Percentiles rank a stretch among this genome's conserved stretches.
These are phyloP conservation scores for Leccinum broughii DNA, from an alignment of 768 basidiomycete species.

Conservation along the genomic window DNA sequence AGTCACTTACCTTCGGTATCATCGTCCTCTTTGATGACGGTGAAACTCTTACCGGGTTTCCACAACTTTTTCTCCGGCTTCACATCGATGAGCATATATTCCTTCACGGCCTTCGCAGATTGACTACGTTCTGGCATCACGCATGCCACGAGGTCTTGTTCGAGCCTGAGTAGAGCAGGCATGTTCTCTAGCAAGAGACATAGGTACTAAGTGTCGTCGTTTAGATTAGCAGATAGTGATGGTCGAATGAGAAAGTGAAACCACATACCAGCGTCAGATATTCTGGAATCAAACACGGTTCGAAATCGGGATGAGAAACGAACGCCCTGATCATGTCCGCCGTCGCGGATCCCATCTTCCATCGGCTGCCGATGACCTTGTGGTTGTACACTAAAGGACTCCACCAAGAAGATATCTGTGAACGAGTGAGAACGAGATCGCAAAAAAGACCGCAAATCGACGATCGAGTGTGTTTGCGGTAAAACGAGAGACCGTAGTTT, in stretches of 20 bases:
- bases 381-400: background rate
- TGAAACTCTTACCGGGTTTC: background rate
- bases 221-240: background rate
- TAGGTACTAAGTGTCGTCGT: background rate
- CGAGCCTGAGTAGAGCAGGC: background rate
- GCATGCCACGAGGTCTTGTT: background rate
- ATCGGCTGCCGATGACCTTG: background rate
- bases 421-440: too few relatives aligned
- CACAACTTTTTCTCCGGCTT: background rate
- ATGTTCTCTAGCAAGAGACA: background rate
- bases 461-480: too few relatives aligned
- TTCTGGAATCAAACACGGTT: background rate
- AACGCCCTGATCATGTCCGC: background rate
- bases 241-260: background rate
- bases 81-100: background rate
- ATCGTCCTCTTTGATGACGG: background rate
- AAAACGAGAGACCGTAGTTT: background rate
- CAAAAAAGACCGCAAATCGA: too few relatives aligned
- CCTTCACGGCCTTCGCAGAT: background rate
- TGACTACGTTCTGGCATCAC: background rate
- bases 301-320: background rate
- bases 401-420: background rate
- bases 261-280: background rate
- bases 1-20: background rate
- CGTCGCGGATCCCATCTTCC: background rate